Evolutionary conservation across 805 yeast species (phyloP).

Genomic region (Sungouiozyma intestinalis): DNA sequence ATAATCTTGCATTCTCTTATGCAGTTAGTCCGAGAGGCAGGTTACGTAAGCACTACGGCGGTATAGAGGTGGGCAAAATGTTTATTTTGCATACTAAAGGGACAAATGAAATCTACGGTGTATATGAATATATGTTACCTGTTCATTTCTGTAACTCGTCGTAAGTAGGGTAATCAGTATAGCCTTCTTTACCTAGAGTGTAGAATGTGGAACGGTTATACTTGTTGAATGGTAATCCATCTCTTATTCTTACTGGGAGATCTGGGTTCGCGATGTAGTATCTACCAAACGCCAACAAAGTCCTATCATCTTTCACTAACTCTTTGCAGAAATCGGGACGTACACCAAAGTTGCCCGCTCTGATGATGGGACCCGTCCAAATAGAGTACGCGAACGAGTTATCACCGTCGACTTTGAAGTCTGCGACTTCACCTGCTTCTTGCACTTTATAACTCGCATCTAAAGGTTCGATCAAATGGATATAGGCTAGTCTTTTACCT

Average conservation of each 20-base stretch:
- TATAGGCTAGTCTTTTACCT: conserved; percentile 29
- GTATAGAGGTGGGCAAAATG: too few relatives aligned
- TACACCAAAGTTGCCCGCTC: conserved; percentile 28
- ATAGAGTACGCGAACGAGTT: conserved; percentile 30
- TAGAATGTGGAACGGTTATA: conserved; percentile 43
- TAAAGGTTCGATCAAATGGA: conserved; percentile 38
- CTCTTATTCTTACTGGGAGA: conserved; percentile 32
- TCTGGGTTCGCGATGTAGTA: conserved; percentile 45
- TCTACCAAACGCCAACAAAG: conserved; percentile 36
- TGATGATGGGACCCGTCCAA: conserved; percentile 35
- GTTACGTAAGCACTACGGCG: too few relatives aligned
- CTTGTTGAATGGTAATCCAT: conserved; percentile 29
- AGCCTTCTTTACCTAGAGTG: conserved; percentile 28
- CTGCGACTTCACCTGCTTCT: conserved; percentile 17
- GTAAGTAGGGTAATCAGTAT: conserved; percentile 32
- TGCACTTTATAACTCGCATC: conserved; percentile 7
- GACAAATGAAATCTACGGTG: too few relatives aligned
- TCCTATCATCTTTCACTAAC: conserved; percentile 29
- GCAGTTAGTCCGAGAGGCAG: too few relatives aligned
- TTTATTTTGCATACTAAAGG: too few relatives aligned
- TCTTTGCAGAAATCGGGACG: conserved; percentile 14
- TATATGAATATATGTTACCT: too few relatives aligned
- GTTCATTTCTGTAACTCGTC: conserved; percentile 3
- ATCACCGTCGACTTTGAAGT: conserved; percentile 13
- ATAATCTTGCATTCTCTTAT: too few relatives aligned